phyloP scores from a whole-genome alignment of 2,329 filamentous ascomycete genomes.

The Talaromyces verruculosus region DNA sequence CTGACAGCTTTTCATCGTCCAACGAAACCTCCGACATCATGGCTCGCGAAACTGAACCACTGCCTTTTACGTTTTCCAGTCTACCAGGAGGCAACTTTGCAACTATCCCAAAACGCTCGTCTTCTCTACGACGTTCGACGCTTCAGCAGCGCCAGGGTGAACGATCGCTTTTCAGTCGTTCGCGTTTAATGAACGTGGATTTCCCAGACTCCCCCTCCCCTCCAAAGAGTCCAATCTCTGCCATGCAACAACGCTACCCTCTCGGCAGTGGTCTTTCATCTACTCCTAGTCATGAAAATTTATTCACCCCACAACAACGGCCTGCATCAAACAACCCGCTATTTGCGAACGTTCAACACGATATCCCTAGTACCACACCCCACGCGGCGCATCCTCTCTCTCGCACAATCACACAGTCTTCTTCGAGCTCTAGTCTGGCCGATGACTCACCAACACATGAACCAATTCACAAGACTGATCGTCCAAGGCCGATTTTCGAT shows the following conservation, averaged over 20 bases:
- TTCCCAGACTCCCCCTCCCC: conserved; percentile 55
- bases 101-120: conserved; percentile 66
- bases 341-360: conserved; percentile 31
- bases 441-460: conserved; percentile 71
- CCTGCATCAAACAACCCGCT: conserved; percentile 51
- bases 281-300: conserved; percentile 62
- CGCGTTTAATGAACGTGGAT: conserved; percentile 35
- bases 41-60: conserved; percentile 29
- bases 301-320: conserved; percentile 58
- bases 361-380: conserved; percentile 41
- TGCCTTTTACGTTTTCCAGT: conserved; percentile 35
- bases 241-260: conserved; percentile 68
- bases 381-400: conserved; percentile 74
- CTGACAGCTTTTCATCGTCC: conserved; percentile 28
- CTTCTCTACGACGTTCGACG: conserved; percentile 81
- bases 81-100: conserved; percentile 49
- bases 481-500: conserved; percentile 53
- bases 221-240: conserved; percentile 56
- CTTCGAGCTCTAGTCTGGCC: conserved; percentile 72
- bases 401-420: conserved; percentile 80
- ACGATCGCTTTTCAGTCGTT: conserved; percentile 55
- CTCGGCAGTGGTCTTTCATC: conserved; percentile 72
- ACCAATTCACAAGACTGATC: conserved; percentile 56
- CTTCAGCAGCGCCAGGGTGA: conserved; percentile 78
- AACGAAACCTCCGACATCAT: conserved; percentile 31